phyloP scores from a whole-genome alignment of 2,329 filamentous ascomycete species.

The Nannizziopsis barbatae region DNA sequence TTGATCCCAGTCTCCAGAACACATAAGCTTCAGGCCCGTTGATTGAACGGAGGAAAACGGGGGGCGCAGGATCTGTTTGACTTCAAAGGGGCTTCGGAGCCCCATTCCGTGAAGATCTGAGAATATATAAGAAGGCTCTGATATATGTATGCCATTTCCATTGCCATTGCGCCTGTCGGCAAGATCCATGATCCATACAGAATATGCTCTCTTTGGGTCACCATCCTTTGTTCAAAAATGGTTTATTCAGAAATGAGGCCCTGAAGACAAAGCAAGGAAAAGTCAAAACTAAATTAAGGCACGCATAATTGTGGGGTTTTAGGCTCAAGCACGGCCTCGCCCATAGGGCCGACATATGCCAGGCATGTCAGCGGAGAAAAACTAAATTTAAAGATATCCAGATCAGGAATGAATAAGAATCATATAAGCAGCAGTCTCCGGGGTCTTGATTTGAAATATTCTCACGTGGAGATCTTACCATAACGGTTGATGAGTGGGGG shows the following conservation, averaged over 20 bases:
- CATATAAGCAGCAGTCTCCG: no score
- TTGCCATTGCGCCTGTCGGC: background rate
- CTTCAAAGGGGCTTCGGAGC: no score
- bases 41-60: background rate
- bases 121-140: no score
- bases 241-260: no score
- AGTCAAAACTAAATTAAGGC: conserved; percentile 5
- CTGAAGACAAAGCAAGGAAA: background rate
- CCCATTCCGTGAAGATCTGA: no score
- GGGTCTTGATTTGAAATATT: background rate
- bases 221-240: no score
- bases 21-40: background rate
- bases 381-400: background rate
- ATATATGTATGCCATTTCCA: background rate
- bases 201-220: background rate
- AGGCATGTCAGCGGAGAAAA: background rate
- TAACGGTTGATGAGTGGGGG: background rate
- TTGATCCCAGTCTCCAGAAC: background rate
- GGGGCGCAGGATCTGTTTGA: background rate
- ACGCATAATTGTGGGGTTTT: conserved; percentile 7
- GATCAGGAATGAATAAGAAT: no score
- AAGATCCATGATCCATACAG: background rate
- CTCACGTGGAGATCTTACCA: conserved; percentile 6
- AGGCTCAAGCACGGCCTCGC: conserved; percentile 2
- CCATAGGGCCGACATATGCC: conserved; percentile 7